Evolutionary conservation across 169 alveolate genomes (phyloP).

Genomic region (Perkinsus marinus): DNA sequence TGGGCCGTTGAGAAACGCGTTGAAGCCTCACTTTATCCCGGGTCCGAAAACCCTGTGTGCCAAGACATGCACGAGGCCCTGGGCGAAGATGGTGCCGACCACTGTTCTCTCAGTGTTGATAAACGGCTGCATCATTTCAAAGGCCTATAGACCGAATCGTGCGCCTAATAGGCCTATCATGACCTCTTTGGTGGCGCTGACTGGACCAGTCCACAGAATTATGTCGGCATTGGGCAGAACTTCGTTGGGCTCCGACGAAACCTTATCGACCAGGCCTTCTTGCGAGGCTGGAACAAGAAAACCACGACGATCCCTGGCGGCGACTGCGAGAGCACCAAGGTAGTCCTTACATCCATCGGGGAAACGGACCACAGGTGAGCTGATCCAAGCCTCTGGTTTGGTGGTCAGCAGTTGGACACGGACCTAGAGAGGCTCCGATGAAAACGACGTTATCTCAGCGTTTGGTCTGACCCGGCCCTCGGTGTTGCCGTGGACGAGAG

Average conservation of each 20-base stretch:
- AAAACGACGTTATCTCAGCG: background rate
- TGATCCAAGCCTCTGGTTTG: background rate
- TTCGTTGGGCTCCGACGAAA: background rate
- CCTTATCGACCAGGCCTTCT: background rate
- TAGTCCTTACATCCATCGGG: background rate
- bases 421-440: background rate
- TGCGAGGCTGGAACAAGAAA: background rate
- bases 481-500: background rate
- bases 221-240: background rate
- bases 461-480: background rate
- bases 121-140: background rate
- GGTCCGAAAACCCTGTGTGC: background rate
- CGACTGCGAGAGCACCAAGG: too few species aligned
- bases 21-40: background rate
- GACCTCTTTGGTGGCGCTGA: background rate
- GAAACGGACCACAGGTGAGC: background rate
- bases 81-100: background rate
- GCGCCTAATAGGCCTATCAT: background rate
- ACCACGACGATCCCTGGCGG: background rate
- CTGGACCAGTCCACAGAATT: background rate
- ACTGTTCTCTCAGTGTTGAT: background rate
- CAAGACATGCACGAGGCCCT: background rate
- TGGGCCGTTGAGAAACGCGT: background rate
- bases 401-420: background rate
- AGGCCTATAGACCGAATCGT: background rate